Evolutionary conservation across 2,329 filamentous ascomycete species (phyloP), one percentile per base, ranked within the genome.

Genomic region (Pyrenophora tritici-repentis): DNA sequence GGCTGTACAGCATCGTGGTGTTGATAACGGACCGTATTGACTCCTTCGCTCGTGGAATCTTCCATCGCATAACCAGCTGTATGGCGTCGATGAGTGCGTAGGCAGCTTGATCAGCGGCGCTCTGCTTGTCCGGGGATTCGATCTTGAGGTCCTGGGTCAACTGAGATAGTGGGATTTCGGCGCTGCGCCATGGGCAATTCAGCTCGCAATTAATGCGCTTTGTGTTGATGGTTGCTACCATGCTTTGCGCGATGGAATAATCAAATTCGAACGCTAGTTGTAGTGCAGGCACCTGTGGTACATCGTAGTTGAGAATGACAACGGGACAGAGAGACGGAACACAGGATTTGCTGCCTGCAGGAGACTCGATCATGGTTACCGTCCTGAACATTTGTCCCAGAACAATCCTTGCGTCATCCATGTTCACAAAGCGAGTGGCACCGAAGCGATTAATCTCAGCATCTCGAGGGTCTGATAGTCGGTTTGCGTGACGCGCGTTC

Each of bases 11-110:
- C 34, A 43, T 49, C 1, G 24, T 26, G 26, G 37, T 5, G 17
- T 49, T 49, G n/a, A 49, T 18, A 14, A 42, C 34, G n/a, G 24
- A 42, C n/a, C n/a, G 17, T 3, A 49, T 42, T 6, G 22, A 26
- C 34, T 43, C 26, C 4, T 17, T 38, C 12, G 33, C 39, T 6
- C 26, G 14, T 18, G 26, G 26, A 13, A 43, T 26, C 26, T 17
- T 49, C 4, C 39, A 14, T 20, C 34, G 46, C 46, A 49, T 49
- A n/a, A n/a, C 33, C n/a, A 49, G 32, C 26, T 49, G 46, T 22
- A 43, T 9, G 22, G 22, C 34, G 8, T 29, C 32, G 16, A 49
- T 32, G 9, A 49, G 24, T 6, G 46, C n/a, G 35, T 33, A 49
- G 8, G 17, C 38, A 31, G 32, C 38, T 4, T 16, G 16, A 12